Evolutionary conservation across 139 green algal genomes (phyloP).

Genomic region (Tetraselmis striata): DNA sequence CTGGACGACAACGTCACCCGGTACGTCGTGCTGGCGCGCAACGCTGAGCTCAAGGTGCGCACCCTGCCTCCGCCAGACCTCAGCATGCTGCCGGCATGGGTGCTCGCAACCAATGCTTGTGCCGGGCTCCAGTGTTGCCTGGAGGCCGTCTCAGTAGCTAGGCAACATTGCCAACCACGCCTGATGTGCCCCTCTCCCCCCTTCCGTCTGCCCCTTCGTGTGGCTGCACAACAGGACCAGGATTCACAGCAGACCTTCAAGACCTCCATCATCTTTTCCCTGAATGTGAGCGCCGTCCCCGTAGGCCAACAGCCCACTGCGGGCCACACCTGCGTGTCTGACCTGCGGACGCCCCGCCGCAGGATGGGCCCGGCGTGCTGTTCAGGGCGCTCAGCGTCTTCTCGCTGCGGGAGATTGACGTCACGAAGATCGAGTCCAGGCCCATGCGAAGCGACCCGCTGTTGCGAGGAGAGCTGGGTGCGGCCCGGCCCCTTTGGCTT

Average conservation of each 20-base stretch:
- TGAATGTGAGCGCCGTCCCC: slow-evolving; percentile 22
- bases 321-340: too few relatives aligned
- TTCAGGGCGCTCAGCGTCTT: slow-evolving; percentile 98
- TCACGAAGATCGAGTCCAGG: slow-evolving; percentile 94
- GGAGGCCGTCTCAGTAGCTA: too few relatives aligned
- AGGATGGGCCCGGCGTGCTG: slow-evolving; percentile 76
- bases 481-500: too few relatives aligned
- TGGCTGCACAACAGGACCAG: too few relatives aligned
- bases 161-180: too few relatives aligned
- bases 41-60: background rate
- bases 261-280: slow-evolving; percentile 88
- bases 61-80: too few relatives aligned
- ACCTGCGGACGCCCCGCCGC: too few relatives aligned
- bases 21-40: slow-evolving; percentile 5
- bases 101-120: too few relatives aligned
- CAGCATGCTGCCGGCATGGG: too few relatives aligned
- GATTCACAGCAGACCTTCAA: slow-evolving; percentile 45
- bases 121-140: too few relatives aligned
- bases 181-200: background rate
- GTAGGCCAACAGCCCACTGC: too few relatives aligned
- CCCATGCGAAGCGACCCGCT: slow-evolving; percentile 71
- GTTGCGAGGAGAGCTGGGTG: too few relatives aligned
- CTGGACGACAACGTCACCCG: slow-evolving; percentile 9
- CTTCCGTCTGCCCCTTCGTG: background rate
- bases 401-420: slow-evolving; percentile 91